These are phyloP conservation scores for Candida succiphila DNA, from an alignment of 805 yeast species.

Conservation along the genomic window DNA sequence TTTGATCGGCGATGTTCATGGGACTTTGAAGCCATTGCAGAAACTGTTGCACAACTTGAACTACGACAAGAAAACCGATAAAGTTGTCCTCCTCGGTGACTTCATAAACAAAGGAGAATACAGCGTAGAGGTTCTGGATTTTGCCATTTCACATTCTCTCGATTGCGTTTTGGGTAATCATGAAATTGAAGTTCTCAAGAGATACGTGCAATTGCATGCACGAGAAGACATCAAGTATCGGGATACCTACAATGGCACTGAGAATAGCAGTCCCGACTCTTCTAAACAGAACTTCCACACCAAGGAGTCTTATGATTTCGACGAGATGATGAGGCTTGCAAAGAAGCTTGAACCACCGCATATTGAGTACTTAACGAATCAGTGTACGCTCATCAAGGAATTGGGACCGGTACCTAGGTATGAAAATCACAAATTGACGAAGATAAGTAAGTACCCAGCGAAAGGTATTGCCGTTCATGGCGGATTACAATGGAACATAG, in stretches of 20 bases:
- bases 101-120: conserved; percentile 79
- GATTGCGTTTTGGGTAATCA: conserved; percentile 86
- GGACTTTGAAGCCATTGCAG: conserved; percentile 48
- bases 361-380: conserved; percentile 39
- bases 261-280: conserved; percentile 7
- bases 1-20: conserved; percentile 84
- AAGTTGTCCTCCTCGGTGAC: conserved; percentile 71
- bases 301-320: conserved; percentile 20
- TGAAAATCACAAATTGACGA: conserved; percentile 16
- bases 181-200: conserved; percentile 59
- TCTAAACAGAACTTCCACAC: conserved; percentile 1
- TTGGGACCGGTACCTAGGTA: conserved; percentile 51
- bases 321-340: conserved; percentile 36
- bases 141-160: conserved; percentile 45
- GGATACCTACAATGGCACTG: conserved; percentile 6
- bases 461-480: conserved; percentile 69
- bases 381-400: conserved; percentile 53
- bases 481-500: conserved; percentile 62
- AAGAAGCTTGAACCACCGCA: conserved; percentile 50
- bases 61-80: conserved; percentile 39
- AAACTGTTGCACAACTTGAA: conserved; percentile 41
- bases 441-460: conserved; percentile 14
- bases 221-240: conserved; percentile 19
- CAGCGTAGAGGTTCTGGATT: conserved; percentile 59
- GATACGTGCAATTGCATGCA: conserved; percentile 54